Conservation (phyloP, 257 asterid species). For the Scutellaria baicalensis region DNA sequence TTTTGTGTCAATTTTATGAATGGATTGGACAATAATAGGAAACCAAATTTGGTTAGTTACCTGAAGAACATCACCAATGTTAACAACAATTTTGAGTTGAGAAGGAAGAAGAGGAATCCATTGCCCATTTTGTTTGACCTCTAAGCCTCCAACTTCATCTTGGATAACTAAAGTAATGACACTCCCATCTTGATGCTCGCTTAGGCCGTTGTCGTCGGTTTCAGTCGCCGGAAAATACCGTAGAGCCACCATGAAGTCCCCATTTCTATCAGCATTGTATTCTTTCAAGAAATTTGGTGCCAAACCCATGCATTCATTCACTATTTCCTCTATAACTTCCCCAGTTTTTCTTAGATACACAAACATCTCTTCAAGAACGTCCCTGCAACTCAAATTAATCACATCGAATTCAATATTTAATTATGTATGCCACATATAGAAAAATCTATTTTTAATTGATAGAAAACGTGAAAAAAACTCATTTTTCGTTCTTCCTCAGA, state of each 20-base stretch:
- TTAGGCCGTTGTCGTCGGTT: conserved; percentile 30
- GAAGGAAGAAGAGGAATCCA: conserved; percentile 52
- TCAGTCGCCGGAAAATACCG: conserved; percentile 41
- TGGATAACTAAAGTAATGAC: conserved; percentile 46
- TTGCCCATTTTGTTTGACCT: conserved; percentile 33
- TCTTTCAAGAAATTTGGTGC: conserved; percentile 35
- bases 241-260: conserved; percentile 47
- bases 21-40: no score
- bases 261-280: conserved; percentile 44
- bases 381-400: no score
- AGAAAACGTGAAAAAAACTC: no score
- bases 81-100: conserved; percentile 44
- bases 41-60: no score
- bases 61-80: conserved; percentile 46
- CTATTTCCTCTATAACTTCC: conserved; percentile 28
- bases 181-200: conserved; percentile 49
- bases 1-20: no score
- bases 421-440: no score
- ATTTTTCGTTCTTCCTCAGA: no score
- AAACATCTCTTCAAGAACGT: conserved; percentile 38
- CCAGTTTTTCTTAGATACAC: conserved; percentile 24
- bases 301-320: conserved; percentile 50
- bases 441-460: no score
- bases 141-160: conserved; percentile 62
- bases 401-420: no score